Conservation (phyloP, 331 rosid species). For the Rosa hybrid region DNA sequence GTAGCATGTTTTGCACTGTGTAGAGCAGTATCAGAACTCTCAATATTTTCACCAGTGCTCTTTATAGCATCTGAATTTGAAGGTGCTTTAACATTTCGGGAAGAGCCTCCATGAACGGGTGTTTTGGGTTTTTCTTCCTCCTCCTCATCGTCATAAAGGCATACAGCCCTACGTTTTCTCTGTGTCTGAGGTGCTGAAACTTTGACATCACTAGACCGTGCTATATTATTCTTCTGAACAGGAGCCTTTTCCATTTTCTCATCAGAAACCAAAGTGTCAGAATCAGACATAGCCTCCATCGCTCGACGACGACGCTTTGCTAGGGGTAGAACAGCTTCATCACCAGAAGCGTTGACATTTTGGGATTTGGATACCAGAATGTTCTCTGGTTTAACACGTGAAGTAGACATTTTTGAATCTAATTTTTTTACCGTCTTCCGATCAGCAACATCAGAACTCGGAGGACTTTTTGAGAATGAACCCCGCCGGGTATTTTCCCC, state of each 20-base stretch:
- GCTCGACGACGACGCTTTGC: slow-evolving; percentile 53
- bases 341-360: slow-evolving; percentile 44
- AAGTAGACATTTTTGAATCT: slow-evolving; percentile 48
- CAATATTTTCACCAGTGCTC: slow-evolving; percentile 37
- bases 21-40: slow-evolving; percentile 43
- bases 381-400: slow-evolving; percentile 60
- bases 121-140: slow-evolving; percentile 80
- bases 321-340: slow-evolving; percentile 48
- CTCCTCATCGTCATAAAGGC: slow-evolving; percentile 71
- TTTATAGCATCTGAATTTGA: slow-evolving; percentile 48
- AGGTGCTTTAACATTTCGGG: slow-evolving; percentile 51
- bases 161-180: slow-evolving; percentile 79
- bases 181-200: slow-evolving; percentile 37
- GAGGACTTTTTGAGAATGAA: slow-evolving; percentile 44
- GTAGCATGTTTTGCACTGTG: slow-evolving; percentile 35
- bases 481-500: slow-evolving; percentile 42
- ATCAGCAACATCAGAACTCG: slow-evolving; percentile 46
- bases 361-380: slow-evolving; percentile 37
- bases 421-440: slow-evolving; percentile 45
- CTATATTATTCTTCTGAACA: slow-evolving; percentile 39
- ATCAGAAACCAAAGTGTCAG: slow-evolving; percentile 45
- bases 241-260: slow-evolving; percentile 46
- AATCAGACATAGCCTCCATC: slow-evolving; percentile 51
- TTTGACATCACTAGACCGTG: slow-evolving; percentile 34
- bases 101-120: slow-evolving; percentile 86